Conservation (phyloP, 768 basidiomycete species). For the Lentinula detonsa region DNA sequence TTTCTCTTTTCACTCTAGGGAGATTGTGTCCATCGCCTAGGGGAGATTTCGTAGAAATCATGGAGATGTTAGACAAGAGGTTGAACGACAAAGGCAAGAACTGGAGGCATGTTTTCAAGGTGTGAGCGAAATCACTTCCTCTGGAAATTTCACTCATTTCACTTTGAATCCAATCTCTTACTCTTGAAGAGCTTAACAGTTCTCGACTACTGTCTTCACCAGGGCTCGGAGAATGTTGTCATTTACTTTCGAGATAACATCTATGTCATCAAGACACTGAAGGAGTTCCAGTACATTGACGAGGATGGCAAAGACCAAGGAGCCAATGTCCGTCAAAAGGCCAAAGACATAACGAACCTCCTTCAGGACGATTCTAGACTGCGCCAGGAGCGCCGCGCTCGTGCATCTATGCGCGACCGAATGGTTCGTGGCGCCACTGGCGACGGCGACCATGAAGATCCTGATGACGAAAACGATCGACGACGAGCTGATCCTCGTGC, state of each 20-base stretch:
- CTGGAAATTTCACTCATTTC: neutral
- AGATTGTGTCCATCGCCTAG: slow-evolving; percentile 23
- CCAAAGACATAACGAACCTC: slow-evolving; percentile 96
- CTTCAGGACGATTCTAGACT: slow-evolving; percentile 82
- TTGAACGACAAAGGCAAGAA: slow-evolving; percentile 99
- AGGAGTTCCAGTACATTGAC: slow-evolving; percentile 96
- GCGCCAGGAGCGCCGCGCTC: slow-evolving; percentile 73
- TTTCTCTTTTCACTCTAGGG: neutral
- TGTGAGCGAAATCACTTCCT: slow-evolving; percentile 19
- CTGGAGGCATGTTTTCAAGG: slow-evolving; percentile 99
- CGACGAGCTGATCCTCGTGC: slow-evolving; percentile 4
- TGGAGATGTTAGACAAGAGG: slow-evolving; percentile 99
- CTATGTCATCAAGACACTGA: slow-evolving; percentile 97
- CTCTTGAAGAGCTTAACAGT: slow-evolving; percentile 72
- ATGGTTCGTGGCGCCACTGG: slow-evolving; percentile 66
- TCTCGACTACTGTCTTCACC: slow-evolving; percentile 92
- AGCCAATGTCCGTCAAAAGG: slow-evolving; percentile 95
- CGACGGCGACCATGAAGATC: slow-evolving; percentile 31
- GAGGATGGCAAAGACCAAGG: slow-evolving; percentile 97
- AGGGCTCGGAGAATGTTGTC: slow-evolving; percentile 96
- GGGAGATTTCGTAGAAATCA: slow-evolving; percentile 97
- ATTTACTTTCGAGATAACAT: slow-evolving; percentile 97
- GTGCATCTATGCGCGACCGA: slow-evolving; percentile 91
- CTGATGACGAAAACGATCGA: slow-evolving; percentile 42
- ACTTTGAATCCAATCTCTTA: neutral